Evolutionary conservation across 1,284 basidiomycete species (phyloP), one percentile per base, ranked within the genome.

Genomic region (Ganoderma sinense): DNA sequence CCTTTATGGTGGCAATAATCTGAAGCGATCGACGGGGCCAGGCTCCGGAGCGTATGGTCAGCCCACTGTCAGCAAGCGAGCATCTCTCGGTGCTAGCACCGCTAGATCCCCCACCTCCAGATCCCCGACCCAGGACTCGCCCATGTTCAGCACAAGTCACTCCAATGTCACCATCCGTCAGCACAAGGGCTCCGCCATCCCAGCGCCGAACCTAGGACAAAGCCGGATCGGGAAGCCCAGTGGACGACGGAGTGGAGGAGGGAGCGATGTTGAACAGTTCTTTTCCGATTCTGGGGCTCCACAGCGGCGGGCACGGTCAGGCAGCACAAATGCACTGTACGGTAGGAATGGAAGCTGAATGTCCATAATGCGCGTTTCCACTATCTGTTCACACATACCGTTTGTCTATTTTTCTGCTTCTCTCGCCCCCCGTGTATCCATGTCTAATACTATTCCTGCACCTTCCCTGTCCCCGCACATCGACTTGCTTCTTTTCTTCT

Each of bases 171-270:
- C 89, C 4, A 76, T 88, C 62, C 86, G 91, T 70, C 78, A 81
- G 7, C 74, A 81, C 41, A 82, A 83, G 29, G 85, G 83, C 76
- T 77, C 84, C 66, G 83, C 86, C 40, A 78, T 83, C 5, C 80
- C 84, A 55, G 69, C 82, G 0, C 69, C 80, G 23, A 76, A 43
- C 41, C 63, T 89, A 16, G 78, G 81, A 0, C 88, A 91, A 74
- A 93, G 91, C 75, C 85, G 89, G 64, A 92, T 93, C 69, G 91
- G 90, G 4, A 84, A 89, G 65, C 91, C 78, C 31, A 78, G 81
- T 65, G 86, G 86, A 20, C 84, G 89, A 65, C 84, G 83, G 75
- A 90, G 89, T 69, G 82, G 81, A 26, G 83, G 82, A 5, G 81
- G 80, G 56, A 76, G 76, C 45, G 69, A 72, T 29, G 71, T 74